Percentiles rank a stretch among this genome's conserved stretches.
Conservation (phyloP, 2,329 filamentous ascomycete genomes). For the Gyromitra esculenta region DNA sequence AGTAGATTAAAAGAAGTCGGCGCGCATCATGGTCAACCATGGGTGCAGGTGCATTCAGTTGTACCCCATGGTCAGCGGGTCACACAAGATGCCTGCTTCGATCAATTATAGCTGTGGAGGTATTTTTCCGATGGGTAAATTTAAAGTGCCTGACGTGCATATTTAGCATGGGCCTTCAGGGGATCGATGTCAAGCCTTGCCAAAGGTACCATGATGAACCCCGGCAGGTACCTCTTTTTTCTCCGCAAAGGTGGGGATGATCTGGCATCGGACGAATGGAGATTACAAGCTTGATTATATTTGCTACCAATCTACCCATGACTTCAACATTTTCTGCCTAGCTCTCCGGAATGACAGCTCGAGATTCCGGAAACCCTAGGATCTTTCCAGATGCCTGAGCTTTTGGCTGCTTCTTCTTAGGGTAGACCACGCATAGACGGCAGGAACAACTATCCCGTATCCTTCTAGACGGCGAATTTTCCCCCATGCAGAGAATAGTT, state of each 20-base stretch:
- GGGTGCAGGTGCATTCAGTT: background rate
- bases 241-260: constrained; percentile 2
- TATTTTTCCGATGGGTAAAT: constrained; percentile 29
- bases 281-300: background rate
- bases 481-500: background rate
- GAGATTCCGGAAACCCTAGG: constrained; percentile 16
- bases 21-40: constrained; percentile 2
- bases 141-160: background rate
- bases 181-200: background rate
- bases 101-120: constrained; percentile 7
- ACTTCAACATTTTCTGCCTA: background rate
- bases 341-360: constrained; percentile 20
- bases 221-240: background rate
- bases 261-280: background rate
- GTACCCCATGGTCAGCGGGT: background rate
- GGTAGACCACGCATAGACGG: background rate
- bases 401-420: background rate
- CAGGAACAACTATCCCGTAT: background rate
- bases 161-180: background rate
- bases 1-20: constrained; percentile 5
- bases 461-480: background rate
- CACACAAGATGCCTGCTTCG: constrained; percentile 13
- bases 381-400: background rate
- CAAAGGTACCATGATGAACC: background rate
- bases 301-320: background rate